Percentiles rank a stretch among this genome's conserved stretches.
phyloP scores from a whole-genome alignment of 345 rosid genomes.

The Eucalyptus decipiens region DNA sequence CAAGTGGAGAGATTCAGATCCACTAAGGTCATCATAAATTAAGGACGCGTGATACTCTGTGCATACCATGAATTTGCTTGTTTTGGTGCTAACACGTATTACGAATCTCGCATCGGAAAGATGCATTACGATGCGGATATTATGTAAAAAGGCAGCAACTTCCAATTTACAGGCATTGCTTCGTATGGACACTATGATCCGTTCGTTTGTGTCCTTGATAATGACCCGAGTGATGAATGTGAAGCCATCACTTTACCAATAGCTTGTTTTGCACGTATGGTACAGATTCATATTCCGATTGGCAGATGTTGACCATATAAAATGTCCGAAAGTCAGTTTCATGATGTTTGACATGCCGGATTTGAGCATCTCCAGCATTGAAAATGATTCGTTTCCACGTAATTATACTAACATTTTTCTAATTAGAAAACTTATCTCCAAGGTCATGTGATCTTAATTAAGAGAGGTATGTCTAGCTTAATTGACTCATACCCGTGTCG shows the following conservation, averaged over 20 bases:
- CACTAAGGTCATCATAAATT: not conserved
- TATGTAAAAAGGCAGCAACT: not conserved
- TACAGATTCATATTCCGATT: not conserved
- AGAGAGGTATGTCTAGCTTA: not conserved
- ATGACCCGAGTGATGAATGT: not conserved
- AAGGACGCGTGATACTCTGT: not conserved
- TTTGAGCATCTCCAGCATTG: not conserved
- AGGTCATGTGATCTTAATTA: not conserved
- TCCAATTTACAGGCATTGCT: not conserved
- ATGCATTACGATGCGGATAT: not conserved
- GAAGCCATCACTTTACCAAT: not conserved
- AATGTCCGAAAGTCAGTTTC: not conserved
- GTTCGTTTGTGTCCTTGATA: not conserved
- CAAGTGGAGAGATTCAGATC: not conserved
- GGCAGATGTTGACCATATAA: not conserved
- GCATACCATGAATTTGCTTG: not conserved
- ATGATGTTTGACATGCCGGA: not conserved
- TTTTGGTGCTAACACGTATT: not conserved
- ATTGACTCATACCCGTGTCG: not conserved
- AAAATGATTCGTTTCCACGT: not conserved
- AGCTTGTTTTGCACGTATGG: not conserved
- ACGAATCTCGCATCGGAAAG: not conserved
- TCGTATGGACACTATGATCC: not conserved
- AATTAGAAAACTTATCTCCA: not conserved
- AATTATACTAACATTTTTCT: not conserved